Evolutionary conservation across 2,329 filamentous ascomycete species (phyloP).

Genomic region (Ciborinia camelliae): DNA sequence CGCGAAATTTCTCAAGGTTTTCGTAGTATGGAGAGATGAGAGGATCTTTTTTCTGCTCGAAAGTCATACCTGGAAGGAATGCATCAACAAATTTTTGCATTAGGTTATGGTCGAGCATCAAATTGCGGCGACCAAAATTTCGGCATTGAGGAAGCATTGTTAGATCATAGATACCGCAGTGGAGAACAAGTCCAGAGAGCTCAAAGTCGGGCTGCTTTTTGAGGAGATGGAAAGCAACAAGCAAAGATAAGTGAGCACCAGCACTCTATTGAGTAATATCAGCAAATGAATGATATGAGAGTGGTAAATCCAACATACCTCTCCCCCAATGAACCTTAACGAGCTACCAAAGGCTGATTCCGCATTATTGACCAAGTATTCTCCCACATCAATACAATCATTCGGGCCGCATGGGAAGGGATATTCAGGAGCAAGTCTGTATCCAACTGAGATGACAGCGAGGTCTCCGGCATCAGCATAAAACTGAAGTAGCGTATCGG

Average conservation of each 20-base stretch:
- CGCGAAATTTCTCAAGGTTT: slow-evolving; percentile 40
- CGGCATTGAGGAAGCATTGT: slow-evolving; percentile 42
- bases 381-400: slow-evolving; percentile 55
- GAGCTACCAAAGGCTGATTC: slow-evolving; percentile 42
- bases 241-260: slow-evolving; percentile 48
- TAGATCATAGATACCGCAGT: slow-evolving; percentile 52
- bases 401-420: slow-evolving; percentile 53
- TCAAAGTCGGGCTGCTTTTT: slow-evolving; percentile 40
- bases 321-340: slow-evolving; percentile 46
- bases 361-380: slow-evolving; percentile 50
- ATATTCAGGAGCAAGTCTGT: slow-evolving; percentile 57
- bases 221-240: slow-evolving; percentile 48
- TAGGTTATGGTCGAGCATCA: slow-evolving; percentile 45
- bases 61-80: slow-evolving; percentile 43
- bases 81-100: slow-evolving; percentile 47
- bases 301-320: slow-evolving; percentile 34
- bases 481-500: slow-evolving; percentile 43
- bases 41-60: slow-evolving; percentile 43
- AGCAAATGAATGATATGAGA: not conserved
- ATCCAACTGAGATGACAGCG: slow-evolving; percentile 54
- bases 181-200: slow-evolving; percentile 49
- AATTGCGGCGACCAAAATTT: slow-evolving; percentile 24
- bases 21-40: slow-evolving; percentile 50
- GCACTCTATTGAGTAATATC: slow-evolving; percentile 41
- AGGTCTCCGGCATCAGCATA: slow-evolving; percentile 49